Percentiles rank a stretch among this genome's conserved stretches.
Evolutionary conservation across 179 eudicot species (phyloP).

Genomic region (Gypsophila paniculata): DNA sequence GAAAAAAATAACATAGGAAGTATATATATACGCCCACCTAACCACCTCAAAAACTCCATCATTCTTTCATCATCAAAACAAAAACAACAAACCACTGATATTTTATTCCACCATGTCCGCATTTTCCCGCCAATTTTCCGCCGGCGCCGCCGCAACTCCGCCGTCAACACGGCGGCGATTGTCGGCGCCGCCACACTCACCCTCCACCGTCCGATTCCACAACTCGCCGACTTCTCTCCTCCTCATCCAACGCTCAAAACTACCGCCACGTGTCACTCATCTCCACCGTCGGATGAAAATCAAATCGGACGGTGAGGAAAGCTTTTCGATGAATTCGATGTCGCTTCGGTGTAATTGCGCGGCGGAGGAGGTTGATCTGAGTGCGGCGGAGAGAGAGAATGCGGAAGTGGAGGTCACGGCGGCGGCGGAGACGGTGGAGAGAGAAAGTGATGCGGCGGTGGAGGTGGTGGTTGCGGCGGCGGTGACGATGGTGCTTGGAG

Average conservation of each 20-base stretch:
- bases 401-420: conserved; percentile 41
- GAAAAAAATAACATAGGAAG: no score
- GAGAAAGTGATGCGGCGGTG: conserved; percentile 21
- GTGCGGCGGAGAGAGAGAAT: conserved; percentile 9
- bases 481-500: conserved; percentile 76
- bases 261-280: not conserved
- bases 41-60: not conserved
- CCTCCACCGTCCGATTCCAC: conserved; percentile 13
- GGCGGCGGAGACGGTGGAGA: conserved; percentile 20
- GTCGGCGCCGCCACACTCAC: not conserved
- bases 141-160: conserved; percentile 29
- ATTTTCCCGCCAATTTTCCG: conserved; percentile 28
- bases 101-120: conserved; percentile 20
- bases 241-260: not conserved
- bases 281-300: conserved; percentile 1
- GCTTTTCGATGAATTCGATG: not conserved
- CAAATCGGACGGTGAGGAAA: not conserved
- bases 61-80: no score
- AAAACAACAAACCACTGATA: not conserved
- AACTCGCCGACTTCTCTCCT: conserved; percentile 21
- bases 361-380: conserved; percentile 14
- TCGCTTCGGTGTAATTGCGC: conserved; percentile 18
- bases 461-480: conserved; percentile 63
- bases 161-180: conserved; percentile 3
- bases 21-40: not conserved